phyloP scores from a whole-genome alignment of 2,329 filamentous ascomycete species.

The Pseudogymnoascus sp. region DNA sequence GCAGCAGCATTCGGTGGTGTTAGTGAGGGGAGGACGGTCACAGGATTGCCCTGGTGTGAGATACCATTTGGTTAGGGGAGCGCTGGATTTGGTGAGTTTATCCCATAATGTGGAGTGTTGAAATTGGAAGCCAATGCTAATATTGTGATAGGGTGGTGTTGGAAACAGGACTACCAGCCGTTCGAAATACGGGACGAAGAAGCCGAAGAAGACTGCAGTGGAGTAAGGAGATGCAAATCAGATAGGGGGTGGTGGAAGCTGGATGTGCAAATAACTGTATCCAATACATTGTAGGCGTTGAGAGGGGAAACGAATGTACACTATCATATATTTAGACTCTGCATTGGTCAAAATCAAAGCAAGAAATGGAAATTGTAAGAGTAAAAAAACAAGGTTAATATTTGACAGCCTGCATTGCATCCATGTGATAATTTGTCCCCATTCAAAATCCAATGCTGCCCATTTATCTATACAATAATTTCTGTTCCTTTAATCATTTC shows the following conservation, averaged over 20 bases:
- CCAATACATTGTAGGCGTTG: slow-evolving; percentile 7
- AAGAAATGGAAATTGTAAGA: not conserved
- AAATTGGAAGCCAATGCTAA: slow-evolving; percentile 23
- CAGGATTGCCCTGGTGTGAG: slow-evolving; percentile 99
- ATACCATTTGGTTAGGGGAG: slow-evolving; percentile 86
- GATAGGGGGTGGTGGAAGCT: not conserved
- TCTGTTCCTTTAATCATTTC: not conserved
- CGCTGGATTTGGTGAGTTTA: slow-evolving; percentile 76
- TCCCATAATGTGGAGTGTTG: not conserved
- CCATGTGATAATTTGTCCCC: not conserved
- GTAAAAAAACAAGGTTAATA: not conserved
- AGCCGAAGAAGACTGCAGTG: slow-evolving; percentile 68
- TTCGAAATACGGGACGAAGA: slow-evolving; percentile 98
- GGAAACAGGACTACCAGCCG: slow-evolving; percentile 73
- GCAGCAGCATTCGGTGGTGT: slow-evolving; percentile 94
- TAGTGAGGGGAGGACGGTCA: slow-evolving; percentile 84
- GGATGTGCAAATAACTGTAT: slow-evolving; percentile 7
- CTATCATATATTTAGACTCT: not conserved
- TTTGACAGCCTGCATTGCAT: not conserved
- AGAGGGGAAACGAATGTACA: not conserved
- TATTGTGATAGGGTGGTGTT: slow-evolving; percentile 67
- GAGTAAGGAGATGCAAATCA: not conserved
- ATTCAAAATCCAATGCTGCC: not conserved
- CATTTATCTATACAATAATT: not conserved
- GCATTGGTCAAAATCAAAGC: not conserved